Evolutionary conservation across 768 basidiomycete genomes (phyloP).

Genomic region (Mycena belliarum): DNA sequence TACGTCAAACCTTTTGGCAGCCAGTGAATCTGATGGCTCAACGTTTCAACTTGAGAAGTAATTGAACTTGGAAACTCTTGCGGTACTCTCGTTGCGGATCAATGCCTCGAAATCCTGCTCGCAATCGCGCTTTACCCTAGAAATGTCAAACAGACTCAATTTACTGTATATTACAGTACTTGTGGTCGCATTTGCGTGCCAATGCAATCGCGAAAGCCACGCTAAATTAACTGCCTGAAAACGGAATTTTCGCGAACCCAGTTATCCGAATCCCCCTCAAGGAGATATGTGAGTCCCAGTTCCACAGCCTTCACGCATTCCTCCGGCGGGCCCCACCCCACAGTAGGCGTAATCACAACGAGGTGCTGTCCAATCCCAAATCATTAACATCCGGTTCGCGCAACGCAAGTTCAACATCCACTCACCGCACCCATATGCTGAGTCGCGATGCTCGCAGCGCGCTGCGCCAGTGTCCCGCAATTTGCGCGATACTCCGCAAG

Average conservation of each 20-base stretch:
- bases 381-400: background rate
- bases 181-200: no score
- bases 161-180: no score
- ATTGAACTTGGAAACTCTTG: no score
- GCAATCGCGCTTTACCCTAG: no score
- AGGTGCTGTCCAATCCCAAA: background rate
- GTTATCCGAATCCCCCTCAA: conserved; percentile 3
- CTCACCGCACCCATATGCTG: conserved; percentile 18
- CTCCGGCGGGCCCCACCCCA: conserved; percentile 15
- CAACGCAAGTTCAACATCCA: background rate
- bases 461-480: conserved; percentile 4
- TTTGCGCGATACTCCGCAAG: conserved; percentile 40
- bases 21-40: no score
- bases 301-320: conserved; percentile 12
- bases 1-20: no score
- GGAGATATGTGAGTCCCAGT: conserved; percentile 4
- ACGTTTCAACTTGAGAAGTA: no score
- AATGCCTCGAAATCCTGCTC: no score
- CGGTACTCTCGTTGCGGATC: no score
- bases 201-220: background rate
- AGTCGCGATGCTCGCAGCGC: conserved; percentile 8
- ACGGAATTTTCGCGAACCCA: conserved; percentile 16
- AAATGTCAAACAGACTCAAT: no score
- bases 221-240: conserved; percentile 10
- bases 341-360: conserved; percentile 4